Evolutionary conservation across 1,139 yeast genomes (phyloP).

Genomic region (Sugiyamaella castrensis): DNA sequence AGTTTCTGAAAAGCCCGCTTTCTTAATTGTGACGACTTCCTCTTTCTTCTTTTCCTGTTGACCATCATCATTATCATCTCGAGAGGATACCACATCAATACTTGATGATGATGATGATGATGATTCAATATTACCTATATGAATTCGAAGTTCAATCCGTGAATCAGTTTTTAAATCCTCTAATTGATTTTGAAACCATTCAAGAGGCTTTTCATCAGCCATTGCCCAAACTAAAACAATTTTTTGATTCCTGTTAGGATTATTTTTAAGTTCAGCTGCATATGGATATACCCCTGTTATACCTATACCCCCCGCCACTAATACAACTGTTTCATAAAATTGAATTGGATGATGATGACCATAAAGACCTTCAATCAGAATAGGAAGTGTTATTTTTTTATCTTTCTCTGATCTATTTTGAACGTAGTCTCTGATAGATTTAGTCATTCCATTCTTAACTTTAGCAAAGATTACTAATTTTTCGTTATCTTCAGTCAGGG

Average conservation of each 20-base stretch:
- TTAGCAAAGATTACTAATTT: conserved; percentile 35
- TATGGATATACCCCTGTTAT: conserved; percentile 48
- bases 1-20: not conserved
- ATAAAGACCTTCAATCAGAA: conserved; percentile 56
- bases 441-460: conserved; percentile 31
- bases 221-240: conserved; percentile 23
- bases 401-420: conserved; percentile 19
- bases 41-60: not conserved
- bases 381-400: conserved; percentile 17
- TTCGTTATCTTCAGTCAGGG: conserved; percentile 19
- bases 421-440: conserved; percentile 24
- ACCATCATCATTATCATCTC: not conserved
- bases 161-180: conserved; percentile 14
- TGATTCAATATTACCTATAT: conserved; percentile 8
- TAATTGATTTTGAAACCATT: conserved; percentile 23
- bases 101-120: not conserved
- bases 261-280: conserved; percentile 23
- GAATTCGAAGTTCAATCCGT: conserved; percentile 16
- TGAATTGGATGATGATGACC: conserved; percentile 49
- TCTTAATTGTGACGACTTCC: not conserved
- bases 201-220: conserved; percentile 13
- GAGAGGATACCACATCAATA: not conserved
- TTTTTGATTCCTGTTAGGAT: conserved; percentile 23
- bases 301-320: conserved; percentile 67
- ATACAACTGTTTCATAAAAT: conserved; percentile 49